Evolutionary conservation across 1,284 basidiomycete species (phyloP), one percentile per base, ranked within the genome.

Genomic region (Trametes versicolor): DNA sequence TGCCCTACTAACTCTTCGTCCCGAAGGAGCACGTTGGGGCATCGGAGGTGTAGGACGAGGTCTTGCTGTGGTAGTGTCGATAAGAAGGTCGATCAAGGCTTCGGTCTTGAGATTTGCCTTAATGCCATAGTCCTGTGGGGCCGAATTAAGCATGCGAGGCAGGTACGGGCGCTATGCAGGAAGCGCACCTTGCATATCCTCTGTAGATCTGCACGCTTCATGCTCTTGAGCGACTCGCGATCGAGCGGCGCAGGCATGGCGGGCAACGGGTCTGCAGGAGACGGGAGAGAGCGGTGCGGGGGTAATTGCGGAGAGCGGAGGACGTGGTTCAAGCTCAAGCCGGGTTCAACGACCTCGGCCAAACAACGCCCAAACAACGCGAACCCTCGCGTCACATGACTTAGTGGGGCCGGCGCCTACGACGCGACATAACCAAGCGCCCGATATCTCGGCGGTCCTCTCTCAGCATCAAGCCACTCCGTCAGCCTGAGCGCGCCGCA

Each of bases 91-190:
- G 72, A 93, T 91, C 66, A 93, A 79, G 51, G 86, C 86, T 70
- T 92, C 90, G 27, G 90, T 86, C 79, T 91, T 93, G 74, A 93
- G 84, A 76, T 93, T 93, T 55, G 92, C 91, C 76, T 85, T 89
- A 65, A 93, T 85, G 63, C 91, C 91, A 74, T 89, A 87, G 69
- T 92, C 89, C 91, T 93, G 63, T 54, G 56, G 62, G 45, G 5
- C 58, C 27, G 70, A 56, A 73, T 72, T 67, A 69, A 76, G 62
- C 50, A 64, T 64, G 25, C 67, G 62, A 27, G 19, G 57, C 25
- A 39, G 53, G 32, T 39, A 39, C 34, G 36, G 27, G 56, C 53
- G 48, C 39, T 62, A 17, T 41, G 39, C 15, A 32, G 36, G n/a
- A 25, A 53, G 71, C 73, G 62, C 71, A 91, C 92, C 80, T 93